Evolutionary conservation across 192 early-diverging fungal species (phyloP), one percentile per base, ranked within the genome.

Genomic region (Lunasporangiospora selenospora): DNA sequence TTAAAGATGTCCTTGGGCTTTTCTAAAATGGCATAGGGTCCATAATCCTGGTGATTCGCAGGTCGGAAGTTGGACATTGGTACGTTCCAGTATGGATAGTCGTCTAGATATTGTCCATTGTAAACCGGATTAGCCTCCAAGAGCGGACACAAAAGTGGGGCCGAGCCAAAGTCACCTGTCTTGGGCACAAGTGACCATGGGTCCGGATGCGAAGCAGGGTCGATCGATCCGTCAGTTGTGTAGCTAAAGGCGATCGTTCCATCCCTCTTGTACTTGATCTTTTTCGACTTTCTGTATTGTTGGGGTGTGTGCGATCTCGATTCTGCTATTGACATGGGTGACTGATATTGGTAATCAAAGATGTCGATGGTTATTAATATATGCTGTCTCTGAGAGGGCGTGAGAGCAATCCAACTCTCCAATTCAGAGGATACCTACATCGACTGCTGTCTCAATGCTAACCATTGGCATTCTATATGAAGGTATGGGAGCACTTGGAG

Each of bases 161-260:
- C 39, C 1, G 69, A 55, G 11, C 69, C 69, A 32, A 73, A 73
- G 24, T 62, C 59, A 12, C 27, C 34, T 4, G 42, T 50, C 1
- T 57, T 55, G 18, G 69, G 69, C 8, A 73, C 49, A 11, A 73
- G 54, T 15, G 69, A 73, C 69, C 69, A 73, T 30, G 69, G 60
- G 31, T 73, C 69, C 4, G 69, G 69, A 63, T 73, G 69, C n/a
- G 69, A 73, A 3, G 47, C 55, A 27, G 60, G 69, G 42, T 73
- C 69, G 29, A 73, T 73, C 0, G 69, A 73, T n/a, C 69, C 69
- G 34, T 73, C 69, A 5, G 69, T 63, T 2, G 69, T 10, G 34
- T 73, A 73, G 15, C 46, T 58, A 16, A 73, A 47, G 16, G 69
- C 69, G 27, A 73, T 73, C 4, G 69, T 73, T 58, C 69, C 69